Conservation (phyloP, 78 protist species). For the Dictyostelium discoideum region DNA sequence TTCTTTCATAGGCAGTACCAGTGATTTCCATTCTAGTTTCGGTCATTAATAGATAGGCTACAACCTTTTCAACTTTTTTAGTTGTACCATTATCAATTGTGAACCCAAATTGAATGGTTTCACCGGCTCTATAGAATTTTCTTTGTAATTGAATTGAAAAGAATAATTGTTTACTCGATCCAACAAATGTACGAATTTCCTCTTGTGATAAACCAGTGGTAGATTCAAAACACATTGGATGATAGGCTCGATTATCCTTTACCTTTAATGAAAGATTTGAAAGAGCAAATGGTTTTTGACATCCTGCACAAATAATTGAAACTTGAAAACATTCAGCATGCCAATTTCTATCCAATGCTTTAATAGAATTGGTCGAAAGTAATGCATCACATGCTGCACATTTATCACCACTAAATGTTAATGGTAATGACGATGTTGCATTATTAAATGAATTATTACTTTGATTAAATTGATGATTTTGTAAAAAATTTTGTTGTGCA, state of each 20-base stretch:
- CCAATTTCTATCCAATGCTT: constrained; percentile 72
- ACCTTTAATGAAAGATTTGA: constrained; percentile 68
- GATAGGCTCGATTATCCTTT: constrained; percentile 54
- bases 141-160: constrained; percentile 71
- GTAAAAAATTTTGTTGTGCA: constrained; percentile 27
- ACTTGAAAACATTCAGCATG: constrained; percentile 78
- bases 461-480: constrained; percentile 16
- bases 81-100: constrained; percentile 59
- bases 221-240: constrained; percentile 62
- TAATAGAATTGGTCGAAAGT: constrained; percentile 42
- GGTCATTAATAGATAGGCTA: constrained; percentile 41
- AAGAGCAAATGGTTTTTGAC: constrained; percentile 65
- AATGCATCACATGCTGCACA: constrained; percentile 65
- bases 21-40: constrained; percentile 68
- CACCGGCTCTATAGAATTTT: constrained; percentile 72
- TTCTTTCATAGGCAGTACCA: constrained; percentile 65
- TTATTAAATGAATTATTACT: background rate
- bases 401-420: constrained; percentile 38
- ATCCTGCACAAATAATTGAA: constrained; percentile 70
- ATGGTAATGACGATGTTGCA: constrained; percentile 25
- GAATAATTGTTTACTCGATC: constrained; percentile 28
- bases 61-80: constrained; percentile 71
- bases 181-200: constrained; percentile 41
- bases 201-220: constrained; percentile 76
- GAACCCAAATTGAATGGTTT: constrained; percentile 75